Base-by-base conservation (phyloP, 2,329 filamentous ascomycete species). In the Nothophoma quercina region DNA sequence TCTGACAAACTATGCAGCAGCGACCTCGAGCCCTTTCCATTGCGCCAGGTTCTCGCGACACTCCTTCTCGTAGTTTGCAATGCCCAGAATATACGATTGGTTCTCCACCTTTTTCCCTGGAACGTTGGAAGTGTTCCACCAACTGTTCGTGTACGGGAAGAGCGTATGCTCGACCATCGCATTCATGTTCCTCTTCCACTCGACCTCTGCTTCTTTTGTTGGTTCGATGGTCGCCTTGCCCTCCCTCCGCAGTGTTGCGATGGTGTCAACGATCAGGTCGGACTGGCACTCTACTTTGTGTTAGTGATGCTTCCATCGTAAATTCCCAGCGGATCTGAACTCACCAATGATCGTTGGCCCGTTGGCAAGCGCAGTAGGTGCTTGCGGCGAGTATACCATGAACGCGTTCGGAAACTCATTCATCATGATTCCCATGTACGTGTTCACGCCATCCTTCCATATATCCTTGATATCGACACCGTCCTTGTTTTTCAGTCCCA, bases 361-460 rank as follows among this genome's bases (percentile, higher is more conserved):
- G 46, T 79, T 79, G 48, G 77, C 74, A 56, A 78, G 71, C 6
- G 76, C 72, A 2, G 76, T 79, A 0, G 76, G 77, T 2, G 74
- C 76, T 52, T 79, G 77, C 1, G 76, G 72, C 4, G 73, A 72
- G 58, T 78, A 79, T 4, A 77, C 64, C 62, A 75, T 72, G 41
- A 72, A 73, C 5, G 64, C 52, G 49, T 78, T 78, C 1, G 71
- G 71, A 40, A 71, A 73, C 2, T 69, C 71, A n/a, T 64, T 52
- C 44, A 71, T 63, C 45, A 69, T 74, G 57, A 76, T 75, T 6
- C 76, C 76, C 47, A 78, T 62, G 16, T 72, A 73, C 0, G 74
- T 77, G 25, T 64, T 64, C 7, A 71, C 64, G 16, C 75, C 71
- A 19, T 73, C 60, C 22, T 64, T 66, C 76, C 75, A 78, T 25